Percentiles rank a stretch among this genome's conserved stretches.
phyloP scores from a whole-genome alignment of 768 basidiomycete genomes.

The Hygrophorus russula region DNA sequence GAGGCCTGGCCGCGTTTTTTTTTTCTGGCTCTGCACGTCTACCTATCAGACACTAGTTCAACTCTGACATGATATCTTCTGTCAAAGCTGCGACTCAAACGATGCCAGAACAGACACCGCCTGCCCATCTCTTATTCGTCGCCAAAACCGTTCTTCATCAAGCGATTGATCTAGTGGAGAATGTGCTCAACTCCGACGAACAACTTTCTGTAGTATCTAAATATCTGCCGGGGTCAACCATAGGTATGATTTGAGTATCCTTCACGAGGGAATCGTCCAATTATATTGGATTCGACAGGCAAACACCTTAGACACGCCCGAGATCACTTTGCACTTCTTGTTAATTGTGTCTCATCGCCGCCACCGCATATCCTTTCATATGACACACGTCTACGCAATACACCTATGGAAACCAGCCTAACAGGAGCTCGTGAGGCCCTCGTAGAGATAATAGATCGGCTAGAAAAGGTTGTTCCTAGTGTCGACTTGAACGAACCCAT shows the following conservation, averaged over 20 bases:
- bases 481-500: slow-evolving; percentile 45
- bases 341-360: slow-evolving; percentile 38
- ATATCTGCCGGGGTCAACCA: slow-evolving; percentile 79
- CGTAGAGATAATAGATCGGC: slow-evolving; percentile 38
- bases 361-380: slow-evolving; percentile 54
- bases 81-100: slow-evolving; percentile 2
- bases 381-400: slow-evolving; percentile 66
- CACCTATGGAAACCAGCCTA: slow-evolving; percentile 71
- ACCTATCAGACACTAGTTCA: neutral
- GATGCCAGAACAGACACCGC: slow-evolving; percentile 2
- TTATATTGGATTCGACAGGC: slow-evolving; percentile 28
- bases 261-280: slow-evolving; percentile 1
- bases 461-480: slow-evolving; percentile 42
- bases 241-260: slow-evolving; percentile 34
- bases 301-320: slow-evolving; percentile 82
- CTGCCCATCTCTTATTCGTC: slow-evolving; percentile 49
- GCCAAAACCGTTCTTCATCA: slow-evolving; percentile 59
- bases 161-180: slow-evolving; percentile 61
- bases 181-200: slow-evolving; percentile 51
- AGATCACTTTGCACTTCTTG: slow-evolving; percentile 68
- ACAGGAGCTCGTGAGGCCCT: slow-evolving; percentile 48
- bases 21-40: neutral
- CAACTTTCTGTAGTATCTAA: slow-evolving; percentile 62
- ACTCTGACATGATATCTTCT: neutral
- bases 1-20: neutral